Evolutionary conservation across 75 land plant genomes (phyloP).

Genomic region (Pinus tabuliformis): DNA sequence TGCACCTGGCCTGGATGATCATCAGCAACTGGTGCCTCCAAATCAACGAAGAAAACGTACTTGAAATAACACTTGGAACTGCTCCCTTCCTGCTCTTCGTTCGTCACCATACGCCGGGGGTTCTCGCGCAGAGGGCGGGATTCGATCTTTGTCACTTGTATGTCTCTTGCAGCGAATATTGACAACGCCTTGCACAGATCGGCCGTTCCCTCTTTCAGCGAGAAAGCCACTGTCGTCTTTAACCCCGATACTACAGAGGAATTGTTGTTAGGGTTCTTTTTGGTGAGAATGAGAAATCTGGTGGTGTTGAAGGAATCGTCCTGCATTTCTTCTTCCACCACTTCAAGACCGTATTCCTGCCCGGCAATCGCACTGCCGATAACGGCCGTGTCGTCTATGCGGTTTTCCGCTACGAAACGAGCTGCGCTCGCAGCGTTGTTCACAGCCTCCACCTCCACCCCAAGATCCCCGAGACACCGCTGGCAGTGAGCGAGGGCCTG

Average conservation of each 20-base stretch:
- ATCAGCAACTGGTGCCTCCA: too few relatives aligned
- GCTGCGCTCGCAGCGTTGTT: conserved; percentile 13
- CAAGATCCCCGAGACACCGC: not conserved
- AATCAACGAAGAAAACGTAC: too few relatives aligned
- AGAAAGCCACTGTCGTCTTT: conserved; percentile 35
- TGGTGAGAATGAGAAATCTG: conserved; percentile 22
- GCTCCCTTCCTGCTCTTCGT: not conserved
- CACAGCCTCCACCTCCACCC: conserved; percentile 11
- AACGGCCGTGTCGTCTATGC: conserved; percentile 29
- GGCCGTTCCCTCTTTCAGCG: conserved; percentile 21
- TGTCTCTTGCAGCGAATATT: conserved; percentile 9
- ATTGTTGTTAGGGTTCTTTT: not conserved
- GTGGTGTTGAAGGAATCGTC: conserved; percentile 20
- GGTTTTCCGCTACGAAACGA: conserved; percentile 13
- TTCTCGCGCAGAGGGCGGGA: conserved; percentile 16
- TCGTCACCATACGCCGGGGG: conserved; percentile 18
- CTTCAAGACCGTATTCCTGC: conserved; percentile 22
- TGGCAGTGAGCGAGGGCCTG: conserved; percentile 33
- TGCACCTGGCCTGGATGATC: too few relatives aligned
- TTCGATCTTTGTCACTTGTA: conserved; percentile 15
- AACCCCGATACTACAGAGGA: not conserved
- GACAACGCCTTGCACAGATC: conserved; percentile 32
- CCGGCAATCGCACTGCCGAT: conserved; percentile 26
- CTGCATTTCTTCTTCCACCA: conserved; percentile 23
- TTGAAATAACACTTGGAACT: conserved; percentile 9